Base-by-base conservation (phyloP, 345 rosid species). In the Aurinia saxatilis region DNA sequence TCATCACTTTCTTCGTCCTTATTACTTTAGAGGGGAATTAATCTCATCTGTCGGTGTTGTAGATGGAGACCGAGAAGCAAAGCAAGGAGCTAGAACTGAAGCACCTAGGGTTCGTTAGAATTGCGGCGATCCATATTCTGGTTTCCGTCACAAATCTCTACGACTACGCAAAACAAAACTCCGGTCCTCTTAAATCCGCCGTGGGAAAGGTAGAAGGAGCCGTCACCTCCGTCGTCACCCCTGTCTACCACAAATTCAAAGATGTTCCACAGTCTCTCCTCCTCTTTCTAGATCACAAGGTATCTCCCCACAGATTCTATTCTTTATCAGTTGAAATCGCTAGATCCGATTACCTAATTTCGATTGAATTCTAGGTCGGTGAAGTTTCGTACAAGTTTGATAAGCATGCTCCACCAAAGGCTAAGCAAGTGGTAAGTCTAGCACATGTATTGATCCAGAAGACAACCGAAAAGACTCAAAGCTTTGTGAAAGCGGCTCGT, bases 151-250 rank as follows among this genome's bases (percentile, higher is more conserved):
- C 84, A 19, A 75, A 33, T 39, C 78, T 92, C 36, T 92, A 89
- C 77, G 77, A 76, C 5, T 80, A 75, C 77, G 95, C 91, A 2
- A 92, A 89, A 67, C 77, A 72, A 51, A 89, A 81, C 80, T 85
- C 91, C 8, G 98, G 96, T 14, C 86, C 93, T 8, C 70, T 92
- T 41, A 78, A 82, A 62, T 74, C 96, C 27, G 63, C 96, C 1
- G 85, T 89, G 3, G 82, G 72, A 1, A 81, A 79, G 8, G 93
- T 87, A 0, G 98, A 89, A 71, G 77, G 79, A 0, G 80, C 88
- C 10, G 93, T 89, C 18, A 71, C 83, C 19, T 10, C 93, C 65
- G 78, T 84, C 45, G 75, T 87, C 5, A 64, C 78, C 2, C 98
- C 98, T 3, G 89, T 92, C 27, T 86, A 72, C 66, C 54, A 75